Evolutionary conservation across 768 basidiomycete genomes (phyloP), one percentile per base, ranked within the genome.

Genomic region (Chalciporus piperatus): DNA sequence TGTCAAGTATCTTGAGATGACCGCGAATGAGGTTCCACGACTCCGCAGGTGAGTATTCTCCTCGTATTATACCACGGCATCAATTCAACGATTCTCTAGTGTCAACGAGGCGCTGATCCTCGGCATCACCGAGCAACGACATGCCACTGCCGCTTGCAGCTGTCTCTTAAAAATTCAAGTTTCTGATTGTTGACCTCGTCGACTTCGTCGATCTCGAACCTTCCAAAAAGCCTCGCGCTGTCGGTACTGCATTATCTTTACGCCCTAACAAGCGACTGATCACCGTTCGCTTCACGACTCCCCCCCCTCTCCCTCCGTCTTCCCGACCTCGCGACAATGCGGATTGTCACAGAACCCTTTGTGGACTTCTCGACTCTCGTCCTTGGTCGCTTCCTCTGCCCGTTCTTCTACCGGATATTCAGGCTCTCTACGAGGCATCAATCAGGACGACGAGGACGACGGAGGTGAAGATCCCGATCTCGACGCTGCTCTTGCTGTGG

Each of bases 101-200:
- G 84, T 93, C 59, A 92, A 92, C 72, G 90, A 93, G 80, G 86
- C 87, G 39, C 78, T 93, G 68, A 92, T 91, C 87, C 82, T 92
- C 67, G 81, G 84, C 69, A 86, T 86, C 52, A 85, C 87, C 39
- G 84, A 86, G 70, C 87, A 87, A 59, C 72, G 81, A 60, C 82
- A 82, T 66, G 82, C 79, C 42, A 75, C 75, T 11, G 76, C 77
- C 43, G 80, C 81, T 76, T 23, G 76, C 80, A 44, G 79, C 80
- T 50, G 77, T 80, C 67, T 78, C 61, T 33, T 73, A 72, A 58
- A 66, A 68, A 61, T n/a, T n/a, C n/a, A n/a, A n/a, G n/a, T n/a
- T n/a, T n/a, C n/a, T n/a, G n/a, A n/a, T n/a, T n/a, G n/a, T n/a
- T n/a, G n/a, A n/a, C n/a, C n/a, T n/a, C n/a, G n/a, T n/a, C n/a